Conservation (phyloP, 225 moss, liverwort and hornwort genomes). For the Physcomitrellopsis africana region DNA sequence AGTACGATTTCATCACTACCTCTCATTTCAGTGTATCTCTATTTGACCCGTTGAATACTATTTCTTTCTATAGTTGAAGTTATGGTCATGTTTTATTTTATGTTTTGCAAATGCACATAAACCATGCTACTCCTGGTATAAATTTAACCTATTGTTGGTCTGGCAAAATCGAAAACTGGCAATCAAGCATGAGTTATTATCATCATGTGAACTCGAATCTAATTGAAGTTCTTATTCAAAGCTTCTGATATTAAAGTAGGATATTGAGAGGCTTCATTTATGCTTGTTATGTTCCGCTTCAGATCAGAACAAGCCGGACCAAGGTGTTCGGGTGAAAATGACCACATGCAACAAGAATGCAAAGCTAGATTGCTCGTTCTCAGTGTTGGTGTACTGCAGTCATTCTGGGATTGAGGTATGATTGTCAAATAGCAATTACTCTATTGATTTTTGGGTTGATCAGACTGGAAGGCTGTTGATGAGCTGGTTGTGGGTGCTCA, state of each 20-base stretch:
- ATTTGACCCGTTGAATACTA: not conserved
- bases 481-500: not conserved
- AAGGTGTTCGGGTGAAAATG: constrained; percentile 71
- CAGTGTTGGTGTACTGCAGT: constrained; percentile 67
- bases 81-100: not conserved
- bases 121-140: too few species aligned
- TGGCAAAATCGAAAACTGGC: not conserved
- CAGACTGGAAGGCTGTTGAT: constrained; percentile 6
- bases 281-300: constrained; percentile 27
- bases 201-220: not conserved
- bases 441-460: not conserved
- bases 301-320: constrained; percentile 76
- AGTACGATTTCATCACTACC: constrained; percentile 26
- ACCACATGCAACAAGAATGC: constrained; percentile 40
- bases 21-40: not conserved
- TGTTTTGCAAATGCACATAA: too few species aligned
- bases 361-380: constrained; percentile 61
- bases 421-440: not conserved
- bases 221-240: not conserved
- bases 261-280: not conserved
- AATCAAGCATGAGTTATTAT: not conserved
- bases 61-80: not conserved
- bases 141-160: not conserved
- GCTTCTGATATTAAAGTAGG: not conserved
- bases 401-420: constrained; percentile 57